Conservation (phyloP, 2,329 filamentous ascomycete species). For the Calonectria pteridis region DNA sequence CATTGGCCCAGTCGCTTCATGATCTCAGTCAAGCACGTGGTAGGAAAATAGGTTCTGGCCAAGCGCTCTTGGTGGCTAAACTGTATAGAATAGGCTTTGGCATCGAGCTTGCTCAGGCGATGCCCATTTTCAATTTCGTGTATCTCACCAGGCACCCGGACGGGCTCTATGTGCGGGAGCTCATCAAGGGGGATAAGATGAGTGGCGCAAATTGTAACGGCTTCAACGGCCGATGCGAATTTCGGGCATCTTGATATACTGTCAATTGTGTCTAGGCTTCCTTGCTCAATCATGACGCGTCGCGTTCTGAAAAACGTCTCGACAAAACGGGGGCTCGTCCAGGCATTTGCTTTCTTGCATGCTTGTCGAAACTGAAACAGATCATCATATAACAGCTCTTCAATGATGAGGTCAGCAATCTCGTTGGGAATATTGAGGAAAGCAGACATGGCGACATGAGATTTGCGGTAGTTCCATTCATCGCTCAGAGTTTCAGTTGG, state of each 20-base stretch:
- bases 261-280: constrained; percentile 1
- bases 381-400: neutral
- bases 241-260: neutral
- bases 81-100: neutral
- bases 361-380: neutral
- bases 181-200: constrained; percentile 8
- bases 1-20: neutral
- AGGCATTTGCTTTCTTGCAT: neutral
- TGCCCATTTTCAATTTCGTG: neutral
- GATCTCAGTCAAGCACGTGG: neutral
- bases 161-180: neutral
- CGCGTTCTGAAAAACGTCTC: constrained; percentile 11
- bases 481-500: neutral
- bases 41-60: neutral
- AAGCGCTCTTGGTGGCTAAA: neutral
- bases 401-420: neutral
- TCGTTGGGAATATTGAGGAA: neutral
- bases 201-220: neutral
- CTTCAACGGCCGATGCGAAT: neutral
- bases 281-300: constrained; percentile 11
- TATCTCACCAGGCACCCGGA: neutral
- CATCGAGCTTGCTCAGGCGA: neutral
- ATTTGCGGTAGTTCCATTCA: neutral
- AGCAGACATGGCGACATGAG: neutral
- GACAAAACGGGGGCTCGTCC: neutral